These are phyloP conservation scores for Dianthus caryophyllus DNA, from an alignment of 148 eudicot genomes.

Conservation along the genomic window DNA sequence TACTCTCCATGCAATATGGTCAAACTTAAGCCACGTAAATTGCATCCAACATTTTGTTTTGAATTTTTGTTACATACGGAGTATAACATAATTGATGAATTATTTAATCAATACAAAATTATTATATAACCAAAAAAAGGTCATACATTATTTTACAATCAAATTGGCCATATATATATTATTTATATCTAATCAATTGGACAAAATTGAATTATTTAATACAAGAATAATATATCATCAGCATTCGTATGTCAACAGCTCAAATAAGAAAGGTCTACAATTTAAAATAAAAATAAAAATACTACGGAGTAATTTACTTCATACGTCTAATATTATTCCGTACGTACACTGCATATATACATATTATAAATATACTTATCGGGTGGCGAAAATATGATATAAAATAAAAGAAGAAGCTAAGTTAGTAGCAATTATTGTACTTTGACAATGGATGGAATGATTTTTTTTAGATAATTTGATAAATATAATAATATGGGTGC, in stretches of 20 bases:
- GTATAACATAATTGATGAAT: neutral
- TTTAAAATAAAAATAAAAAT: too few species aligned
- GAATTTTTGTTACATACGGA: neutral
- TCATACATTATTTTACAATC: neutral
- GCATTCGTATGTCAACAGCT: neutral
- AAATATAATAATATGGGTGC: neutral
- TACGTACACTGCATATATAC: too few species aligned
- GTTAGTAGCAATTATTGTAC: constrained; percentile 18
- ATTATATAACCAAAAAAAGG: neutral
- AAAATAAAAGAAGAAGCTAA: neutral
- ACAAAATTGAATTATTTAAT: too few species aligned
- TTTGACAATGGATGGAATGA: neutral
- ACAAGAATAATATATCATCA: too few species aligned
- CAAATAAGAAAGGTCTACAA: too few species aligned
- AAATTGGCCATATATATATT: neutral
- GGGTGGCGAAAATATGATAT: too few species aligned
- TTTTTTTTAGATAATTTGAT: neutral
- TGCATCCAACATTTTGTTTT: neutral
- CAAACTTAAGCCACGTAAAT: constrained; percentile 18
- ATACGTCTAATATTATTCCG: neutral
- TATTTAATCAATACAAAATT: neutral
- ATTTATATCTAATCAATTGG: too few species aligned
- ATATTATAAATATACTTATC: neutral
- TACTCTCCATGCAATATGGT: constrained; percentile 15
- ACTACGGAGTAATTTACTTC: too few species aligned